Evolutionary conservation across 1,139 yeast genomes (phyloP), one percentile per base, ranked within the genome.

Genomic region (Blastobotrys illinoisensis): DNA sequence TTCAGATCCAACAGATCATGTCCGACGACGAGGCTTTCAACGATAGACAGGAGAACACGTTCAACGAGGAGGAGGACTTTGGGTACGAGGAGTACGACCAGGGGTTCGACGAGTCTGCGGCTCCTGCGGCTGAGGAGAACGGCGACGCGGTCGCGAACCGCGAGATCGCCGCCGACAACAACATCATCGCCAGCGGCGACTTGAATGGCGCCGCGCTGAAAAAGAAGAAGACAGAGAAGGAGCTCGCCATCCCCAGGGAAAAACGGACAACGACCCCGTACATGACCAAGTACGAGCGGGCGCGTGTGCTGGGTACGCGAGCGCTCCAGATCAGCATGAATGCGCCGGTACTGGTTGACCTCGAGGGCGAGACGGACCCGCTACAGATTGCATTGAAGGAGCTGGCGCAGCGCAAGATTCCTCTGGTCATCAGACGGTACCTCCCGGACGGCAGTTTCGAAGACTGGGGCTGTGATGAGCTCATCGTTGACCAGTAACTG

Each of bases 281-380:
- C 70, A 90, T 93, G 98, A 93, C 99, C 57, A 93, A 93, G 70
- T 93, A 93, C 71, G 99, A 93, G 76, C 82, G 97, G 65, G 99
- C 99, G 9, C 82, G 99, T 74, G 89, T 93, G 58, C 79, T 93
- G 65, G 98, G 98, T 40, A 91, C 98, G 13, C 81, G 98, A 66
- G 98, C 98, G 1, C 76, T 91, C 61, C 98, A 91, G 72, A 91
- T 93, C 64, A 88, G 97, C 36, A 88, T 93, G 86, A 93, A 93
- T 69, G 99, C 99, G 0, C 99, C 99, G 1, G 99, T 93, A 4
- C 81, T 93, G 69, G 99, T 95, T 48, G 99, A 95, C 66, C 82
- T 93, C 58, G 99, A 93, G 74, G 99, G 99, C 67, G 99, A 95
- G 72, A 93, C 99, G 6, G 99, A 93, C 71, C 99, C 99, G n/a